Evolutionary conservation across 176 grass and related monocot genomes (phyloP).

Genomic region (Triticum turgidum): DNA sequence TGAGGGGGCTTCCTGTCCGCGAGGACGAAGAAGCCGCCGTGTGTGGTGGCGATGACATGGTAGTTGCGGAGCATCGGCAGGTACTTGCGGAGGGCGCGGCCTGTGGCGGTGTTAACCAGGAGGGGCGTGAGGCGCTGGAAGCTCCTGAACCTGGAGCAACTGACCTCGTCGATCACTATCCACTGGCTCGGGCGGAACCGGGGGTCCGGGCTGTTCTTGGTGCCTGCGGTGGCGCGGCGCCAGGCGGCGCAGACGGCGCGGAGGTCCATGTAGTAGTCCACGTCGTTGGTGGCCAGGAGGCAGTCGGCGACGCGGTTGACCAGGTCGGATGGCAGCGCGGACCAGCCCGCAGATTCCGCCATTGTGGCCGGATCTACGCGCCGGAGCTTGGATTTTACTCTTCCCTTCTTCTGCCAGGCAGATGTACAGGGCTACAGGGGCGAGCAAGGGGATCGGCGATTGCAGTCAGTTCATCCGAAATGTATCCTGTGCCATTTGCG

Average conservation of each 20-base stretch:
- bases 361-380: background rate
- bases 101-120: constrained; percentile 8
- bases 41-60: background rate
- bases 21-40: background rate
- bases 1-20: background rate
- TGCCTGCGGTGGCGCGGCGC: background rate
- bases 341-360: background rate
- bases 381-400: too few species aligned
- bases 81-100: background rate
- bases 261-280: background rate
- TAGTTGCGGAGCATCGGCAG: background rate
- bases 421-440: too few species aligned
- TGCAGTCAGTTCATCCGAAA: too few species aligned
- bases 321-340: background rate
- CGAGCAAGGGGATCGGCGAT: too few species aligned
- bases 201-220: background rate
- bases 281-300: background rate
- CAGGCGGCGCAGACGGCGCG: background rate
- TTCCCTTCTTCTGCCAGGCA: too few species aligned
- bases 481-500: too few species aligned
- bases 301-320: background rate
- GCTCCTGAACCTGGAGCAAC: background rate
- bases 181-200: background rate
- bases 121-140: background rate
- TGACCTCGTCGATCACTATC: constrained; percentile 7